A percentile compares a stretch with the other conserved stretches of the same genome.
phyloP scores from a whole-genome alignment of 179 eudicot genomes.

The Sideroxylon spinosum region DNA sequence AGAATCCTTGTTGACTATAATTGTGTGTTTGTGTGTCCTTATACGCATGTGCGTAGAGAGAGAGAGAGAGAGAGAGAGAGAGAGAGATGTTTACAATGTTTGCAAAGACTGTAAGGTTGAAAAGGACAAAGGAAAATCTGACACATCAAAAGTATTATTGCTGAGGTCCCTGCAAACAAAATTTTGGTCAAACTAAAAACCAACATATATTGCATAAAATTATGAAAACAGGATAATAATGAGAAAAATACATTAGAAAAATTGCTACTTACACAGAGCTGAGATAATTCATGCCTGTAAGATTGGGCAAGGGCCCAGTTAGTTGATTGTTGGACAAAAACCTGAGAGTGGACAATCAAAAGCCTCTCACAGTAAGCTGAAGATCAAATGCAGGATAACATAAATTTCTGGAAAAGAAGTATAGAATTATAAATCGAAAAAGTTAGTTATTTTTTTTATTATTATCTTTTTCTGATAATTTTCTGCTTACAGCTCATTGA shows the following conservation, averaged over 20 bases:
- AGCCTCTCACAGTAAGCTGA: constrained; percentile 3
- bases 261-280: constrained; percentile 53
- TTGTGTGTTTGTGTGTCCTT: neutral
- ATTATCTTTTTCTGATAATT: too few species aligned
- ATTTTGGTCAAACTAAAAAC: neutral
- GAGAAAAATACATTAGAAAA: neutral
- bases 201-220: neutral
- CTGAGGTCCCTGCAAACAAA: constrained; percentile 66
- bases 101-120: constrained; percentile 45
- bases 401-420: too few species aligned
- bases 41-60: too few species aligned
- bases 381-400: neutral
- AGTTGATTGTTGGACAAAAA: constrained; percentile 64
- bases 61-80: neutral
- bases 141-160: constrained; percentile 52
- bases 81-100: constrained; percentile 51
- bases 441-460: neutral
- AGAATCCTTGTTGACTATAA: neutral
- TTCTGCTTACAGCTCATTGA: constrained; percentile 47
- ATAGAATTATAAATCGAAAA: too few species aligned
- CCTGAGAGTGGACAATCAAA: constrained; percentile 34
- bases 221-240: neutral
- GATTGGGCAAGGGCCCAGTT: constrained; percentile 68
- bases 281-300: constrained; percentile 68
- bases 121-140: constrained; percentile 55